Evolutionary conservation across 768 basidiomycete genomes (phyloP), one percentile per base, ranked within the genome.

Genomic region (Strobilomyces confusus): DNA sequence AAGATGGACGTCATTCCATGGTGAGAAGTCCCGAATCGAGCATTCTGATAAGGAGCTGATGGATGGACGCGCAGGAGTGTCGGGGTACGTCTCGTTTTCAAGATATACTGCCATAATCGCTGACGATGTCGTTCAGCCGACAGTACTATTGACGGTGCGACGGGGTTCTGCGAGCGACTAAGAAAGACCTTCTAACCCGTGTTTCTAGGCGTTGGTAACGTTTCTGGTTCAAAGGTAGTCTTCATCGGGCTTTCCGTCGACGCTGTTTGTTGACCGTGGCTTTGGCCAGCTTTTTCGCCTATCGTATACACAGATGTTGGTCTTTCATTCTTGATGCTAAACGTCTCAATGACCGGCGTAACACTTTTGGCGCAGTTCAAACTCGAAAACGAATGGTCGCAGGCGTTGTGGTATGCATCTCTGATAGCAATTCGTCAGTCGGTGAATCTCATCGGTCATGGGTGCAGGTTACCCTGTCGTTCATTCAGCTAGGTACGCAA

Each of bases 231-330:
- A 66, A 60, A 58, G 57, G 64, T 52, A 46, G 55, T 30, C 13
- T 15, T 30, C 2, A 2, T 8, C 5, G 0, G 4, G 23, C 13
- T 22, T 7, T 9, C 15, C 0, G 5, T 3, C n/a, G 19, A 6
- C 40, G 12, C 1, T 36, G 17, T 36, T 23, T 26, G 19, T 33
- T 58, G 25, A 60, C 12, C 9, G 13, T 25, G 9, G 11, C 23
- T 7, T 37, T 14, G 25, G 33, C 36, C n/a, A 66, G 64, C 33
- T 68, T 63, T 50, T 65, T 68, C 44, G 55, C 54, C 14, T 44
- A 65, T 44, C 63, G 64, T 23, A 67, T 66, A 56, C 60, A 67
- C 42, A 54, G 40, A 57, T 37, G 64, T 65, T 14, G 2, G 61
- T 59, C 36, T 37, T 20, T 2, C 30, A 4, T 32, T 46, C 9